Evolutionary conservation across 331 rosid species (phyloP).

Genomic region (Ulmus americana): DNA sequence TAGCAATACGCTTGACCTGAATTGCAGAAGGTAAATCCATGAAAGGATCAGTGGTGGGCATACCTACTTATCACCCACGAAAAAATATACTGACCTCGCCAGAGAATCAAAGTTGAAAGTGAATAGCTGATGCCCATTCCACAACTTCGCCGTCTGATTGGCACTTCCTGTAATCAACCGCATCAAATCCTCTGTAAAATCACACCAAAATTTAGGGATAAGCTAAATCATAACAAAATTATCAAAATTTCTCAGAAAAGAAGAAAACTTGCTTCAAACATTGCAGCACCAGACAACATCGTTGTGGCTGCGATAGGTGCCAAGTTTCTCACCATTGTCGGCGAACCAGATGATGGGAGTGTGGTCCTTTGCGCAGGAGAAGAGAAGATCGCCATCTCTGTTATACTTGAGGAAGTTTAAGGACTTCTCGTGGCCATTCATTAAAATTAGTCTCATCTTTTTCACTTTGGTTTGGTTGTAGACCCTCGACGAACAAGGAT

Average conservation of each 20-base stretch:
- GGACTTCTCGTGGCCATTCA: slow-evolving; percentile 98
- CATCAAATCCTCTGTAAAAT: slow-evolving; percentile 47
- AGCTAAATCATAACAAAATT: background rate
- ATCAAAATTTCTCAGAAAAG: too few species aligned
- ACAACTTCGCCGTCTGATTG: slow-evolving; percentile 63
- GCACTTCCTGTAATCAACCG: slow-evolving; percentile 77
- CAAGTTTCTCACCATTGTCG: slow-evolving; percentile 90
- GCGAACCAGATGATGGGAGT: slow-evolving; percentile 92
- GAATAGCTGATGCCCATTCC: slow-evolving; percentile 76
- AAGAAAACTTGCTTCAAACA: slow-evolving; percentile 48
- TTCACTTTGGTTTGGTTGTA: background rate
- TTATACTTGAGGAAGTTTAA: slow-evolving; percentile 80
- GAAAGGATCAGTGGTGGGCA: slow-evolving; percentile 82
- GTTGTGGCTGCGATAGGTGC: slow-evolving; percentile 83
- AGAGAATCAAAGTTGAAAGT: slow-evolving; percentile 74
- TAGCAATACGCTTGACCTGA: slow-evolving; percentile 75
- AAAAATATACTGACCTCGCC: slow-evolving; percentile 68
- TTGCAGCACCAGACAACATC: slow-evolving; percentile 98
- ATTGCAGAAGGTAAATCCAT: slow-evolving; percentile 73
- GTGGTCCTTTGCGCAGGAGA: slow-evolving; percentile 90
- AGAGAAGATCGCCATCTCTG: slow-evolving; percentile 80
- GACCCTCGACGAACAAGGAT: too few species aligned
- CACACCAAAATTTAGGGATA: background rate
- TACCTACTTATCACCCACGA: slow-evolving; percentile 68
- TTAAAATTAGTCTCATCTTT: slow-evolving; percentile 81